These are phyloP conservation scores for Vaccinium darrowii DNA, from an alignment of 148 eudicot species.

Conservation along the genomic window DNA sequence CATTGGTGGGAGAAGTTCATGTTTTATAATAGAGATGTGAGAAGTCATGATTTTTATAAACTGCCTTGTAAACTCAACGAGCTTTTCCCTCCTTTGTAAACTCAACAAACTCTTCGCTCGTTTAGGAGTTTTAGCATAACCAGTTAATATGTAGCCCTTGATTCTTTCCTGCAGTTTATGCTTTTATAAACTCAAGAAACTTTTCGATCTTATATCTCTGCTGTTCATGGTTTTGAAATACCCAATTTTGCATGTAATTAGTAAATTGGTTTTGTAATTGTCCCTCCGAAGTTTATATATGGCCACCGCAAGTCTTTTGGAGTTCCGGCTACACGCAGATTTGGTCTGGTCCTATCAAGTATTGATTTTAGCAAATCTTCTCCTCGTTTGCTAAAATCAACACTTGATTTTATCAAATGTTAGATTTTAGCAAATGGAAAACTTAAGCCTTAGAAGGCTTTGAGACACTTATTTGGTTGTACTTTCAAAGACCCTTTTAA, in stretches of 20 bases:
- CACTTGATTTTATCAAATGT: too few relatives aligned
- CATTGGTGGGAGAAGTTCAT: slow-evolving; percentile 75
- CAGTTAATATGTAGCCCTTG: too few relatives aligned
- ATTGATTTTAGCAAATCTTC: too few relatives aligned
- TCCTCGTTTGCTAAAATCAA: too few relatives aligned
- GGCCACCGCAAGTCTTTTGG: background rate
- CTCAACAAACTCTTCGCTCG: slow-evolving; percentile 68
- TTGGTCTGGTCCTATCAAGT: background rate
- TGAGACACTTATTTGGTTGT: background rate
- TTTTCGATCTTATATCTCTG: background rate
- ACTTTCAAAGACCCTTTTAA: background rate
- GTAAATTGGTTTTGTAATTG: background rate
- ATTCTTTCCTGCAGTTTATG: background rate
- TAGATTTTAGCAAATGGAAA: too few relatives aligned
- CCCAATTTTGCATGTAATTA: background rate
- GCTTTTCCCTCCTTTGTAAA: slow-evolving; percentile 60
- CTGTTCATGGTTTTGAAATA: background rate
- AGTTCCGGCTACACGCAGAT: too few relatives aligned
- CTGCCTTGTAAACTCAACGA: slow-evolving; percentile 59
- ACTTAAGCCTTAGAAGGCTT: too few relatives aligned
- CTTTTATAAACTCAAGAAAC: background rate
- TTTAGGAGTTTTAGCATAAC: slow-evolving; percentile 17
- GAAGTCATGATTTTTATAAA: slow-evolving; percentile 72
- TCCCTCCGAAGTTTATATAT: too few relatives aligned
- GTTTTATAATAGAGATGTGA: slow-evolving; percentile 50